These are phyloP conservation scores for Uncinocarpus reesii DNA, from an alignment of 2,329 filamentous ascomycete species.

Conservation along the genomic window DNA sequence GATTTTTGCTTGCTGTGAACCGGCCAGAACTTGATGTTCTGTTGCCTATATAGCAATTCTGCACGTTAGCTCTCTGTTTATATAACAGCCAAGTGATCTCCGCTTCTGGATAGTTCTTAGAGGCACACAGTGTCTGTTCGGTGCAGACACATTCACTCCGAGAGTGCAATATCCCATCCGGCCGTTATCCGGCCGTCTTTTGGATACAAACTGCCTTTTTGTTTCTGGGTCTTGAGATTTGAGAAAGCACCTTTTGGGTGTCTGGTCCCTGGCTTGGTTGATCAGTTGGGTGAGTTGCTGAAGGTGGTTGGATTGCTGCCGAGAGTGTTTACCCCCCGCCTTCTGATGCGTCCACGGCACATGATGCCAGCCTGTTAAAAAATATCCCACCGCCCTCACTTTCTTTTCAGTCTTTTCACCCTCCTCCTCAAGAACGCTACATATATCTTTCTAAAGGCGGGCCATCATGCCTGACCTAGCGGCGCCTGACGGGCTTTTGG, in stretches of 20 bases:
- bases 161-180: no score
- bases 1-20: background rate
- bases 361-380: slow-evolving; percentile 1
- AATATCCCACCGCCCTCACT: background rate
- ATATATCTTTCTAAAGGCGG: no score
- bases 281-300: background rate
- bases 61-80: background rate
- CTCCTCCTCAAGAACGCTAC: background rate
- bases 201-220: no score
- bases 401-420: background rate
- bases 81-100: background rate
- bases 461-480: slow-evolving; percentile 15
- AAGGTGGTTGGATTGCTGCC: background rate
- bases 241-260: background rate
- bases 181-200: no score
- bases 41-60: background rate
- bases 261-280: background rate
- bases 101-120: background rate
- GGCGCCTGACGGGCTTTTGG: slow-evolving; percentile 1
- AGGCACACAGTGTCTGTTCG: no score
- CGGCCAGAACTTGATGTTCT: slow-evolving; percentile 1
- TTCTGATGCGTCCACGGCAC: background rate
- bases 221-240: no score
- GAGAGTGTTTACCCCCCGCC: background rate
- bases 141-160: no score